Evolutionary conservation across 2,329 filamentous ascomycete species (phyloP), one percentile per base, ranked within the genome.

Genomic region (Penicillium sp.): DNA sequence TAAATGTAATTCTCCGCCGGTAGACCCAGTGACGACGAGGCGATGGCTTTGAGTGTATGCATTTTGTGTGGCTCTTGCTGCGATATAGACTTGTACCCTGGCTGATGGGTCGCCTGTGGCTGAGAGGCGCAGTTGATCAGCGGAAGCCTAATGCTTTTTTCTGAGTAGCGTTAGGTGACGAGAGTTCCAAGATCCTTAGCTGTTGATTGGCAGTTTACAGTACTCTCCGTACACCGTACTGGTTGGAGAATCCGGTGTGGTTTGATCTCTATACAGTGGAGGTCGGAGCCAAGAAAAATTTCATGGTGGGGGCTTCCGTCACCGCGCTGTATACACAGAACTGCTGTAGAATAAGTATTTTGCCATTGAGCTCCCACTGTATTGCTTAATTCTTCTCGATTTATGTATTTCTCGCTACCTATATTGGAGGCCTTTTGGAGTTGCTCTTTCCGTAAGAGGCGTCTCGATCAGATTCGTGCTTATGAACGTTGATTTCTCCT

Each of bases 1-100:
- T 75, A 75, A 55, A 75, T 74, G 61, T 75, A 75, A 52, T 66
- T 72, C 27, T 67, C 66, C 32, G 64, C 46, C 1, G 71, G 66
- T 1, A 74, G 63, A 18, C 65, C 67, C 37, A 74, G 60, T n/a
- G 67, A 67, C 8, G 70, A 72, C 9, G 66, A 64, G 25, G 63
- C 63, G 1, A 54, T 63, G 25, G 63, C 47, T 50, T 60, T 61
- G 52, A 71, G 65, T 18, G 57, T 66, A 52, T 68, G 65, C 68
- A 71, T 71, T 43, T 52, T n/a, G 10, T 10, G 10, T 23, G 15
- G 35, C 31, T 20, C 44, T 27, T 35, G 39, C 42, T 41, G 39
- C 42, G 40, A 35, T 37, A 40, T 40, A 40, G 37, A 39, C 20
- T 25, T 20, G 32, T 35, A 35, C 32, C 9, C 8, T 8, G 24